Evolutionary conservation across 2,329 filamentous ascomycete genomes (phyloP).

Genomic region (Penicillium freii): DNA sequence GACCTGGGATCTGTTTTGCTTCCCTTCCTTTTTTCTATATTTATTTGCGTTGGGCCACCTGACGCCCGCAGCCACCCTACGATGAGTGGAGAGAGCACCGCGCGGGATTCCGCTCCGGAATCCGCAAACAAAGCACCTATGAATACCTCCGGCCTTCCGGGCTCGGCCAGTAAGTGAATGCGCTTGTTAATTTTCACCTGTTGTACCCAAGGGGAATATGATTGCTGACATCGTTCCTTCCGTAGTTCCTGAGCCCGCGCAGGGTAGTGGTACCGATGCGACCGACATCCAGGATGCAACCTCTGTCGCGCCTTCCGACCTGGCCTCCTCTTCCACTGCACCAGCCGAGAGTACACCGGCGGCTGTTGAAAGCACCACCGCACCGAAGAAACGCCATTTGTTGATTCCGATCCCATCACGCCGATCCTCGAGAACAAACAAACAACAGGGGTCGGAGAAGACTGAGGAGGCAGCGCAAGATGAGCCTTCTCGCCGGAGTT

Average conservation of each 20-base stretch:
- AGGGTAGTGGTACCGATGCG: constrained; percentile 22
- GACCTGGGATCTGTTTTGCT: constrained; percentile 6
- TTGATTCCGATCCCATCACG: constrained; percentile 40
- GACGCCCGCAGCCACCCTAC: constrained; percentile 24
- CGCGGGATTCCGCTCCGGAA: constrained; percentile 33
- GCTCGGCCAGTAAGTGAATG: constrained; percentile 29
- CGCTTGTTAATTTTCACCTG: constrained; percentile 1
- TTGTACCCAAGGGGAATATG: background rate
- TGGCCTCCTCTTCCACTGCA: constrained; percentile 12
- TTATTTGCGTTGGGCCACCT: constrained; percentile 11
- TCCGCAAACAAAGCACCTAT: constrained; percentile 33
- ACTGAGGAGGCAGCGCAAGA: constrained; percentile 34
- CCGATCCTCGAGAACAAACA: constrained; percentile 40
- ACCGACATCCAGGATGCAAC: constrained; percentile 23
- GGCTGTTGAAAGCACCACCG: constrained; percentile 18
- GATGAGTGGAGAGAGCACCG: constrained; percentile 34
- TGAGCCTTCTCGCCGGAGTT: constrained; percentile 56
- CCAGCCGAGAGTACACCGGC: constrained; percentile 13
- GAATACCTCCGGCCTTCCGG: constrained; percentile 30
- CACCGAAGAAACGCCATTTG: constrained; percentile 39
- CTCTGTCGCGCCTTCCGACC: constrained; percentile 20
- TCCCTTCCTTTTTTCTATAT: constrained; percentile 9
- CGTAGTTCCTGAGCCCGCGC: constrained; percentile 29
- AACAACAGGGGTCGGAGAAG: constrained; percentile 34
- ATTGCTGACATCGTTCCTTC: constrained; percentile 16